Percentiles rank a stretch among this genome's conserved stretches.
Conservation (phyloP, 192 early-diverging fungal species). For the Martensiomyces pterosporus region DNA sequence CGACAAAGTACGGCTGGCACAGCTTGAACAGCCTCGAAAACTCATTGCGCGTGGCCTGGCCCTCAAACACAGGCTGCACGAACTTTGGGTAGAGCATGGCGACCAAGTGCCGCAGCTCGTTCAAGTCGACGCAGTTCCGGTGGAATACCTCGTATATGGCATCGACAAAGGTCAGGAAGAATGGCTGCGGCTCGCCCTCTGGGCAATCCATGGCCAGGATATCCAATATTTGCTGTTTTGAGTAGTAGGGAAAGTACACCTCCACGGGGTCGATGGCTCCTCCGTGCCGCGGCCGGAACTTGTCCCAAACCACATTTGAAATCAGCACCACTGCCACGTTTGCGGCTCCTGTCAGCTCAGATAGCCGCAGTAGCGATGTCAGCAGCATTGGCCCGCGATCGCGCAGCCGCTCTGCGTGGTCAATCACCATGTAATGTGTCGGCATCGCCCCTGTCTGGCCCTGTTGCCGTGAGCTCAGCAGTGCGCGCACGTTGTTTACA, state of each 20-base stretch:
- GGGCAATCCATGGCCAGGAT: conserved; percentile 72
- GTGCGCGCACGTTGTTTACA: conserved; percentile 37
- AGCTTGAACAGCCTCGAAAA: conserved; percentile 69
- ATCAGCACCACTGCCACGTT: conserved; percentile 69
- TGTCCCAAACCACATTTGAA: conserved; percentile 68
- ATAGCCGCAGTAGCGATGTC: conserved; percentile 64
- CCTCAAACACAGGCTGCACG: conserved; percentile 75
- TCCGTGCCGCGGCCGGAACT: conserved; percentile 66
- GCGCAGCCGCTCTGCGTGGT: conserved; percentile 76
- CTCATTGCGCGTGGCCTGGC: conserved; percentile 62
- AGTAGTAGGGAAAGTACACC: conserved; percentile 74
- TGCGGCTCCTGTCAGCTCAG: conserved; percentile 57
- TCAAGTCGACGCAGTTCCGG: conserved; percentile 75
- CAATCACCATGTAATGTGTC: conserved; percentile 58
- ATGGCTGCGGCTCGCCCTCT: conserved; percentile 53
- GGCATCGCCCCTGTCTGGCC: neutral
- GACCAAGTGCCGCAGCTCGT: conserved; percentile 81
- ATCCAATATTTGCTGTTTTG: conserved; percentile 60
- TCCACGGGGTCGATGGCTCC: conserved; percentile 60
- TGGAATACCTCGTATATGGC: conserved; percentile 79
- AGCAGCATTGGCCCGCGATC: conserved; percentile 64
- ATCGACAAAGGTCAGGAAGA: conserved; percentile 73
- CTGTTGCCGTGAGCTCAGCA: too few relatives aligned
- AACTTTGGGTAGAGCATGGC: conserved; percentile 82
- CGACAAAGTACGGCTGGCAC: conserved; percentile 75